Percentiles rank a stretch among this genome's conserved stretches.
These are phyloP conservation scores for Avena insularis DNA, from an alignment of 176 grass and related monocot species.

Conservation along the genomic window DNA sequence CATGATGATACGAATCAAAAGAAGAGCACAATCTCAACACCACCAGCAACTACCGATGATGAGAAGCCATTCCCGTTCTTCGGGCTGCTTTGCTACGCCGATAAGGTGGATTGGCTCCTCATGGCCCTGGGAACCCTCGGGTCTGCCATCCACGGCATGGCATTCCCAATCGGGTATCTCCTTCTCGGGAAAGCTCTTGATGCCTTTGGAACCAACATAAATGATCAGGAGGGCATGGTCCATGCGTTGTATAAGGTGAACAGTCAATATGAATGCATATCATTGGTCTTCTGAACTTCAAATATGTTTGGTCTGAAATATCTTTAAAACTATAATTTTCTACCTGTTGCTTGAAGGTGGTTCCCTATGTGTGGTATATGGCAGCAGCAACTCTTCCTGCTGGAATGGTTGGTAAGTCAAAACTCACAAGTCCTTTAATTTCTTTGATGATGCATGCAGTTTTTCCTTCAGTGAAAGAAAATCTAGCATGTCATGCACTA, in stretches of 20 bases:
- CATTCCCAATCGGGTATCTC: slow-evolving; percentile 64
- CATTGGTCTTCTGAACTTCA: slow-evolving; percentile 7
- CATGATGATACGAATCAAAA: slow-evolving; percentile 40
- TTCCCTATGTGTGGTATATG: slow-evolving; percentile 83
- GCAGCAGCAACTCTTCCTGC: slow-evolving; percentile 76
- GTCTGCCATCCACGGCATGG: slow-evolving; percentile 65
- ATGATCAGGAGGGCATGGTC: slow-evolving; percentile 54
- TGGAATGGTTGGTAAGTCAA: slow-evolving; percentile 68
- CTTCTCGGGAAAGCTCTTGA: slow-evolving; percentile 68
- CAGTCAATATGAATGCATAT: background rate
- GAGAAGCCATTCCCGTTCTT: slow-evolving; percentile 53
- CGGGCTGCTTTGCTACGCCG: slow-evolving; percentile 57
- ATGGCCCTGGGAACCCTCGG: slow-evolving; percentile 62
- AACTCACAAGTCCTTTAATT: background rate
- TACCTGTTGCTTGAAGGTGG: slow-evolving; percentile 54
- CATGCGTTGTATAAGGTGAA: slow-evolving; percentile 57
- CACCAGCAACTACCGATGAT: background rate
- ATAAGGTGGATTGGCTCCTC: slow-evolving; percentile 58
- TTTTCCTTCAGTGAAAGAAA: slow-evolving; percentile 1
- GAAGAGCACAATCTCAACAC: slow-evolving; percentile 37
- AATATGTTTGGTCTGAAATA: background rate
- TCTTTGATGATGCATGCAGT: background rate
- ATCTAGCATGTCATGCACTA: background rate
- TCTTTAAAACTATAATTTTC: background rate
- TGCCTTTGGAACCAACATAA: slow-evolving; percentile 68